Percentiles rank a stretch among this genome's conserved stretches.
phyloP scores from a whole-genome alignment of 345 rosid species.

The Brassica napus region DNA sequence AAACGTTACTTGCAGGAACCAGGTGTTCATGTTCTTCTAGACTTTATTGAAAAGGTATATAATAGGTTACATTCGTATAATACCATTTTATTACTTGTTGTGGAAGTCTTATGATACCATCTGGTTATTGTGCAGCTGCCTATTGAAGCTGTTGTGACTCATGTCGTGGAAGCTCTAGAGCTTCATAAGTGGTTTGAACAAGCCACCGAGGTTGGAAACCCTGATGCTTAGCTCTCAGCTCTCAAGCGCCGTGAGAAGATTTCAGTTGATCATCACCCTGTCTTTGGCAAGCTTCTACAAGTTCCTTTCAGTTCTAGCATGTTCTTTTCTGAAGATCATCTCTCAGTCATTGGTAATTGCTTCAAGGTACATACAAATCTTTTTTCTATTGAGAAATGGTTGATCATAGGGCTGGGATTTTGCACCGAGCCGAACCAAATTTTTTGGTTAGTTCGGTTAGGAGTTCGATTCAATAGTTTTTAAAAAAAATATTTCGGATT shows the following conservation, averaged over 20 bases:
- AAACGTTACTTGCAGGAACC: background rate
- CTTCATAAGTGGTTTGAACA: background rate
- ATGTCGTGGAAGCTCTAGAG: background rate
- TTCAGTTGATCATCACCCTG: background rate
- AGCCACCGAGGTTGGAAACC: background rate
- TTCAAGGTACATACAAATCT: conserved; percentile 60
- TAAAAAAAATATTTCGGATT: too few species aligned
- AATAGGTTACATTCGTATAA: background rate
- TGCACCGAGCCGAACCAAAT: too few species aligned
- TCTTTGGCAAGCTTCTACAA: background rate
- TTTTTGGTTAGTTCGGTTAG: too few species aligned
- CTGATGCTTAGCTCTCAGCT: background rate
- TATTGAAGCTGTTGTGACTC: background rate
- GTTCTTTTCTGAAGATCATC: conserved; percentile 70
- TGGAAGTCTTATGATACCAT: background rate
- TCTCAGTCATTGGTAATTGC: conserved; percentile 63
- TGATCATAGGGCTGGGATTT: background rate
- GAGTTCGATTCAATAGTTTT: too few species aligned
- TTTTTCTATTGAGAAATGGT: conserved; percentile 14
- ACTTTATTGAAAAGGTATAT: background rate
- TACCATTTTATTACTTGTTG: background rate
- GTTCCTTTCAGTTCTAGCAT: conserved; percentile 64
- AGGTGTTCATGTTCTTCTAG: background rate
- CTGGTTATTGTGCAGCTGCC: background rate
- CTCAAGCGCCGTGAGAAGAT: background rate